These are phyloP conservation scores for Hypoxylon sp. DNA, from an alignment of 2,329 filamentous ascomycete genomes.

Conservation along the genomic window DNA sequence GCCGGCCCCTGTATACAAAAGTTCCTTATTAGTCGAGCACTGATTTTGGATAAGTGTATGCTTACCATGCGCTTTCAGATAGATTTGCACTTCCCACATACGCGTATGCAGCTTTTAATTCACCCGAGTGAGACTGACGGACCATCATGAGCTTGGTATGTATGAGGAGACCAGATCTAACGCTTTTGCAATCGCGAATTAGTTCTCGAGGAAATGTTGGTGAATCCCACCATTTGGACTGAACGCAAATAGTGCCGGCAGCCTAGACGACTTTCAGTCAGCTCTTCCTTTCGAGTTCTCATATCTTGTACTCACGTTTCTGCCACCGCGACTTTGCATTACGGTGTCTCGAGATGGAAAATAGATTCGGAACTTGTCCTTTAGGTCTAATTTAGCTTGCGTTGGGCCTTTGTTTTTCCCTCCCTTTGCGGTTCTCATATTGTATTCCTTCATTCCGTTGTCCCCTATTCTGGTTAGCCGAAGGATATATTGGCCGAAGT, in stretches of 20 bases:
- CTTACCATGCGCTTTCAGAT: slow-evolving; percentile 92
- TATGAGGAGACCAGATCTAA: slow-evolving; percentile 79
- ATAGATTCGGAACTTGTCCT: slow-evolving; percentile 77
- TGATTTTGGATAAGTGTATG: slow-evolving; percentile 35
- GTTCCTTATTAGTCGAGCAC: slow-evolving; percentile 29
- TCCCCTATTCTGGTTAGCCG: slow-evolving; percentile 54
- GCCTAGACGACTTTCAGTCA: slow-evolving; percentile 58
- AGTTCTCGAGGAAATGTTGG: slow-evolving; percentile 78
- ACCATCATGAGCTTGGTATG: slow-evolving; percentile 85
- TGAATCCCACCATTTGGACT: slow-evolving; percentile 78
- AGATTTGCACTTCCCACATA: slow-evolving; percentile 94
- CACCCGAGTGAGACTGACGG: slow-evolving; percentile 48
- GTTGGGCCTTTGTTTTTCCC: slow-evolving; percentile 53
- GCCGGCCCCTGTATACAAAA: slow-evolving; percentile 74
- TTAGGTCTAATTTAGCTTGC: slow-evolving; percentile 48
- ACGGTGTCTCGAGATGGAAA: slow-evolving; percentile 85
- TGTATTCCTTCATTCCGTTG: slow-evolving; percentile 63
- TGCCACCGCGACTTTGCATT: slow-evolving; percentile 73
- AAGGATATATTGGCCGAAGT: slow-evolving; percentile 15
- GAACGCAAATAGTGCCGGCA: slow-evolving; percentile 88
- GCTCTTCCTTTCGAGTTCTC: not conserved
- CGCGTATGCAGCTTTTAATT: slow-evolving; percentile 72
- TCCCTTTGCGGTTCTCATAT: slow-evolving; percentile 55
- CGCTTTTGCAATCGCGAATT: slow-evolving; percentile 82
- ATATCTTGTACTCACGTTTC: slow-evolving; percentile 61